These are phyloP conservation scores for Teratosphaeria epicoccoides DNA, from an alignment of 2,329 filamentous ascomycete species.

Conservation along the genomic window DNA sequence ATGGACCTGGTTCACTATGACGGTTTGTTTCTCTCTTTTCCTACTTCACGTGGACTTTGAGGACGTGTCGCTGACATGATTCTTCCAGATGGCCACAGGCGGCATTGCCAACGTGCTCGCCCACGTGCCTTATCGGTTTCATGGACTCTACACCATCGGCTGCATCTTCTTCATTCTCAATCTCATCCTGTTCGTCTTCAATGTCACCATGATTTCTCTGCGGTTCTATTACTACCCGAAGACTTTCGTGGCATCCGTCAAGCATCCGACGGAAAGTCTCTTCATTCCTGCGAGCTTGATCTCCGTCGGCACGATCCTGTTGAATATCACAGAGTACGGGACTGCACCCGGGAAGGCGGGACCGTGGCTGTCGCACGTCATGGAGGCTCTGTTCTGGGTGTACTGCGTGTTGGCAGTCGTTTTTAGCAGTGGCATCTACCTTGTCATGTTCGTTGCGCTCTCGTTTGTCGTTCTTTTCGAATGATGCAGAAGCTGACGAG, in stretches of 20 bases:
- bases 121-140: conserved; percentile 31
- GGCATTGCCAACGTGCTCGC: conserved; percentile 47
- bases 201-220: conserved; percentile 53
- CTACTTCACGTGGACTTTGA: neutral
- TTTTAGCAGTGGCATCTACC: conserved; percentile 56
- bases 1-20: conserved; percentile 62
- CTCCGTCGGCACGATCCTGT: conserved; percentile 50
- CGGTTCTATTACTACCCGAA: conserved; percentile 61
- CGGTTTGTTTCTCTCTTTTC: conserved; percentile 1
- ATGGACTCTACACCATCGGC: conserved; percentile 37
- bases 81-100: conserved; percentile 45
- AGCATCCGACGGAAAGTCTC: conserved; percentile 66
- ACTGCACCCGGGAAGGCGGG: conserved; percentile 38
- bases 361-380: conserved; percentile 43
- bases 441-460: conserved; percentile 7
- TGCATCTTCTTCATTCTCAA: conserved; percentile 40
- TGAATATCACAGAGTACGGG: conserved; percentile 70
- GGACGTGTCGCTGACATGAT: neutral
- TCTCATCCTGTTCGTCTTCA: conserved; percentile 56
- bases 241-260: conserved; percentile 60
- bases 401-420: conserved; percentile 58
- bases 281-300: conserved; percentile 62
- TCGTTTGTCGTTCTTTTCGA: no score
- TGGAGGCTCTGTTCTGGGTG: conserved; percentile 64
- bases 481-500: no score